Evolutionary conservation across 2,329 filamentous ascomycete species (phyloP).

Genomic region (Tolypocladium album): DNA sequence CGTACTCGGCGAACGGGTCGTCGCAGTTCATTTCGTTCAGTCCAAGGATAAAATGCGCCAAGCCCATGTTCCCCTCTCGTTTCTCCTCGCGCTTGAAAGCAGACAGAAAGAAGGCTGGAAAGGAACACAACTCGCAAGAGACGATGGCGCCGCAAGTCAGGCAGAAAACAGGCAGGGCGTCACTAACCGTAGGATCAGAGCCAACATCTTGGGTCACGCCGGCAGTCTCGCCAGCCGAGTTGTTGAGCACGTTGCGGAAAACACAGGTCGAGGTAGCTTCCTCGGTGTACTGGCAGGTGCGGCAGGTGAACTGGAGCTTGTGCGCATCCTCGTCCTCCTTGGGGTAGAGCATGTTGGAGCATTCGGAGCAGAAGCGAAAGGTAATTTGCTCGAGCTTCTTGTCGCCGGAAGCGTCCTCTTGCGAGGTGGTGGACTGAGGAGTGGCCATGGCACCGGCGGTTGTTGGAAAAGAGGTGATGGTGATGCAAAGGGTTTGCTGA

Average conservation of each 20-base stretch:
- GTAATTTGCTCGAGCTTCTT: constrained; percentile 70
- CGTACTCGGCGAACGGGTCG: constrained; percentile 25
- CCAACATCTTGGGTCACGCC: constrained; percentile 96
- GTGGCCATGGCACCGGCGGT: constrained; percentile 37
- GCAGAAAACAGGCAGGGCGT: constrained; percentile 31
- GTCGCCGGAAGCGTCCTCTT: constrained; percentile 30
- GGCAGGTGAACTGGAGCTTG: constrained; percentile 88
- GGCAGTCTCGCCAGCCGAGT: constrained; percentile 84
- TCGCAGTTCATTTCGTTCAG: constrained; percentile 9
- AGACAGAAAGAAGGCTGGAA: constrained; percentile 12
- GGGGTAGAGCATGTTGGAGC: constrained; percentile 96
- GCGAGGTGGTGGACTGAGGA: constrained; percentile 38
- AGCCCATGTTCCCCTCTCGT: constrained; percentile 13
- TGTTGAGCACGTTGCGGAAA: constrained; percentile 90
- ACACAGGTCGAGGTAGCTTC: constrained; percentile 81
- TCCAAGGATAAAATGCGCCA: constrained; percentile 17
- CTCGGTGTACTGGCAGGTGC: constrained; percentile 88
- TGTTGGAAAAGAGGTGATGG: neutral
- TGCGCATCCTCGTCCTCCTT: constrained; percentile 82
- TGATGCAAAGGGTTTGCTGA: neutral
- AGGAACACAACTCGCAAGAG: constrained; percentile 28
- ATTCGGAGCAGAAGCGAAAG: constrained; percentile 97
- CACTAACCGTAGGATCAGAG: constrained; percentile 96
- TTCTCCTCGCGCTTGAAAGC: constrained; percentile 7
- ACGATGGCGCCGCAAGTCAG: constrained; percentile 34